Evolutionary conservation across 441 rosid species (phyloP).

Genomic region (Arabidopsis lyrata): DNA sequence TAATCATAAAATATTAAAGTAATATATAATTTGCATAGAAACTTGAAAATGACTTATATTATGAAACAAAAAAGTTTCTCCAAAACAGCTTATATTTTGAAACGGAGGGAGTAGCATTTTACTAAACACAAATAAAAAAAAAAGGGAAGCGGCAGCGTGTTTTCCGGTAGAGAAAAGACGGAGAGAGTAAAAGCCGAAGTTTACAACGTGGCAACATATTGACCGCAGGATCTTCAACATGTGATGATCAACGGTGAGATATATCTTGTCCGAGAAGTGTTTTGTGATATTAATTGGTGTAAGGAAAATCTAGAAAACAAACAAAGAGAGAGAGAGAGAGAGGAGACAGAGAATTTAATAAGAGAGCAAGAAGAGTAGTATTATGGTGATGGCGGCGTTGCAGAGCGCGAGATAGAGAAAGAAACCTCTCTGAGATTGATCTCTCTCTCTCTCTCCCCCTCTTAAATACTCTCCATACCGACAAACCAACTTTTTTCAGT

Average conservation of each 20-base stretch:
- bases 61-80: too few relatives aligned
- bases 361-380: constrained; percentile 8
- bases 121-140: not conserved
- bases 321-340: constrained; percentile 11
- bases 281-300: not conserved
- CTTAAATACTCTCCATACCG: constrained; percentile 34
- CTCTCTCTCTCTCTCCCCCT: constrained; percentile 11
- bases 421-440: constrained; percentile 37
- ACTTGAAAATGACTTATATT: too few relatives aligned
- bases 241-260: constrained; percentile 53
- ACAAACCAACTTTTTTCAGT: constrained; percentile 43
- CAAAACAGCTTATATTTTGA: too few relatives aligned
- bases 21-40: too few relatives aligned
- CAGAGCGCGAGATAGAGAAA: constrained; percentile 47
- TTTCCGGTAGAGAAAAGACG: constrained; percentile 36
- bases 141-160: constrained; percentile 25
- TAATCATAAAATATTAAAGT: too few relatives aligned
- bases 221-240: constrained; percentile 20
- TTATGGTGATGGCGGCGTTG: constrained; percentile 49
- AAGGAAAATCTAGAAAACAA: constrained; percentile 11
- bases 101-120: too few relatives aligned
- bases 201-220: constrained; percentile 16
- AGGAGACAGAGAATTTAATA: constrained; percentile 37
- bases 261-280: constrained; percentile 52
- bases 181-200: constrained; percentile 27